Conservation (phyloP, 2,329 filamentous ascomycete species). For the Colletotrichum noveboracense region DNA sequence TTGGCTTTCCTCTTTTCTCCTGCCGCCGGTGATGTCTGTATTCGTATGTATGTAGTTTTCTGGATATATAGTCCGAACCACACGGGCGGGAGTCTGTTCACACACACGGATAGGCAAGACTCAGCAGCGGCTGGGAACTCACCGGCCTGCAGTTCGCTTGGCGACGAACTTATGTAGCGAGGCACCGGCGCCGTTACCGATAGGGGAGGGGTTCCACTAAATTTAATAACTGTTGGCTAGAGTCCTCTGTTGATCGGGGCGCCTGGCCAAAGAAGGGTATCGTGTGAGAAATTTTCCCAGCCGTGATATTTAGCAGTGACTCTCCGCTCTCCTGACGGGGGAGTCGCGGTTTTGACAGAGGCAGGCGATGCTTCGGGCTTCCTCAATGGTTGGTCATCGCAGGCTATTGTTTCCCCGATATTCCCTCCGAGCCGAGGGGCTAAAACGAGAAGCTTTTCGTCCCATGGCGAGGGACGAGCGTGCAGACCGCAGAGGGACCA, state of each 20-base stretch:
- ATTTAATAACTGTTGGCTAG: not conserved
- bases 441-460: not conserved
- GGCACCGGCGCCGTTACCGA: slow-evolving; percentile 15
- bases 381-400: not conserved
- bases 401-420: slow-evolving; percentile 2
- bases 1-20: slow-evolving; percentile 5
- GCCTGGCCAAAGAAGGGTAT: not conserved
- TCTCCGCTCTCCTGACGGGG: slow-evolving; percentile 1
- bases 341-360: not conserved
- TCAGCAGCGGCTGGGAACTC: not conserved
- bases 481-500: not conserved
- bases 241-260: not conserved
- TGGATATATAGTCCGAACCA: not conserved
- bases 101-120: not conserved
- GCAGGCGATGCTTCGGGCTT: not conserved
- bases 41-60: not conserved
- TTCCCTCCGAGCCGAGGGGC: slow-evolving; percentile 4
- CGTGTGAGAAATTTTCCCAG: not conserved
- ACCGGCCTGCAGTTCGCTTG: not conserved
- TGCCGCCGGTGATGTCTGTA: not conserved
- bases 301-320: not conserved
- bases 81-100: not conserved
- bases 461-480: not conserved
- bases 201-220: not conserved
- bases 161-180: slow-evolving; percentile 1